Percentiles rank a stretch among this genome's conserved stretches.
Conservation (phyloP, 2,329 filamentous ascomycete species). For the Raffaelea arxii region DNA sequence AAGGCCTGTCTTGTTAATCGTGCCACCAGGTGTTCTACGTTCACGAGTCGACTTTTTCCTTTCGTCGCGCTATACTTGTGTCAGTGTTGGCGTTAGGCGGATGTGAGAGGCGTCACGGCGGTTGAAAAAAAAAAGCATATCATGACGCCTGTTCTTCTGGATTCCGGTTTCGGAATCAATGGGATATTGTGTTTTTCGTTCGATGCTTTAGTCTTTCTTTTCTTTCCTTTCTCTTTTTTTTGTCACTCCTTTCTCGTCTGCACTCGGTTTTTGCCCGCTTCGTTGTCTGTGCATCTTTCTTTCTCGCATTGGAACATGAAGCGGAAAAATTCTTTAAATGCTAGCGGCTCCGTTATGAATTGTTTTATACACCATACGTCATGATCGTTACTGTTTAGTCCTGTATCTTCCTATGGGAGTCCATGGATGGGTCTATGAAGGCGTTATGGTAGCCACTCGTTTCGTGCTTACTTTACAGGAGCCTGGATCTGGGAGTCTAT, state of each 20-base stretch:
- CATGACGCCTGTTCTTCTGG: slow-evolving; percentile 8
- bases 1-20: too few species aligned
- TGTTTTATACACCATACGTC: slow-evolving; percentile 1
- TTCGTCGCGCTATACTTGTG: slow-evolving; percentile 16
- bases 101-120: slow-evolving; percentile 13
- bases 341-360: slow-evolving; percentile 9
- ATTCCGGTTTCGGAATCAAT: slow-evolving; percentile 5
- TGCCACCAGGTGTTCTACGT: neutral
- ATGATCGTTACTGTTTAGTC: slow-evolving; percentile 2
- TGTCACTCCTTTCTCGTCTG: slow-evolving; percentile 1
- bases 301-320: slow-evolving; percentile 4
- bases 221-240: slow-evolving; percentile 2
- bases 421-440: slow-evolving; percentile 6
- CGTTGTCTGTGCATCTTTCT: slow-evolving; percentile 1
- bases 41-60: slow-evolving; percentile 7
- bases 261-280: too few species aligned
- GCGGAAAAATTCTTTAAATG: neutral
- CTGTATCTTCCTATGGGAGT: slow-evolving; percentile 4
- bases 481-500: slow-evolving; percentile 7
- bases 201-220: neutral
- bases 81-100: slow-evolving; percentile 16
- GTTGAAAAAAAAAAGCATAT: slow-evolving; percentile 9
- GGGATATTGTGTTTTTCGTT: slow-evolving; percentile 5
- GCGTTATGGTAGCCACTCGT: slow-evolving; percentile 5
- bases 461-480: slow-evolving; percentile 8